Conservation (phyloP, 2,329 filamentous ascomycete species). For the Diaporthe sp. region DNA sequence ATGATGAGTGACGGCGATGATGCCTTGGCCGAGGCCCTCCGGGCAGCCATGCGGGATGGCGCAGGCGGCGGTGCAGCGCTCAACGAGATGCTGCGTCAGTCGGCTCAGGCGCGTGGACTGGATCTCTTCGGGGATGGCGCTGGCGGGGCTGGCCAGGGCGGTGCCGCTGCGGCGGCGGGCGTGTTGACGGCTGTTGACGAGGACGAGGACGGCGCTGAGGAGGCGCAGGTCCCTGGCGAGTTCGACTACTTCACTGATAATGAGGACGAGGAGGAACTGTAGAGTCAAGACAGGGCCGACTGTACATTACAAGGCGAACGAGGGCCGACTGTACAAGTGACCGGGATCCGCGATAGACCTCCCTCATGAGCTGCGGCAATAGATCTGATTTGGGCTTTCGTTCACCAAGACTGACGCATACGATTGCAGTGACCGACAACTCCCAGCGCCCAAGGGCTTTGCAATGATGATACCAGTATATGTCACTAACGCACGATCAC, state of each 20-base stretch:
- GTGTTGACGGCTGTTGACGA: slow-evolving; percentile 92
- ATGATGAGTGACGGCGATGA: slow-evolving; percentile 41
- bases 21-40: slow-evolving; percentile 47
- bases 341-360: slow-evolving; percentile 25
- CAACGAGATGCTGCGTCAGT: slow-evolving; percentile 59
- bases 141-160: slow-evolving; percentile 52
- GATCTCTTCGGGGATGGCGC: slow-evolving; percentile 44
- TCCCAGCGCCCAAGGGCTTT: background rate
- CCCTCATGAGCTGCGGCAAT: slow-evolving; percentile 30
- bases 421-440: background rate
- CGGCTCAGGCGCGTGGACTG: slow-evolving; percentile 51
- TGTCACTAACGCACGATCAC: background rate
- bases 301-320: slow-evolving; percentile 33
- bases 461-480: background rate
- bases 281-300: background rate
- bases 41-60: slow-evolving; percentile 51
- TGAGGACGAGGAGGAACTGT: slow-evolving; percentile 61
- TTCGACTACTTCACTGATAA: slow-evolving; percentile 86
- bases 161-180: slow-evolving; percentile 81
- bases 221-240: slow-evolving; percentile 77
- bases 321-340: background rate
- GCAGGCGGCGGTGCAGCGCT: slow-evolving; percentile 53
- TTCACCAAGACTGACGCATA: background rate
- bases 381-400: slow-evolving; percentile 22
- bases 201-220: slow-evolving; percentile 80